Evolutionary conservation across 148 eudicot genomes (phyloP), one percentile per base, ranked within the genome.

Genomic region (Arctostaphylos glauca): DNA sequence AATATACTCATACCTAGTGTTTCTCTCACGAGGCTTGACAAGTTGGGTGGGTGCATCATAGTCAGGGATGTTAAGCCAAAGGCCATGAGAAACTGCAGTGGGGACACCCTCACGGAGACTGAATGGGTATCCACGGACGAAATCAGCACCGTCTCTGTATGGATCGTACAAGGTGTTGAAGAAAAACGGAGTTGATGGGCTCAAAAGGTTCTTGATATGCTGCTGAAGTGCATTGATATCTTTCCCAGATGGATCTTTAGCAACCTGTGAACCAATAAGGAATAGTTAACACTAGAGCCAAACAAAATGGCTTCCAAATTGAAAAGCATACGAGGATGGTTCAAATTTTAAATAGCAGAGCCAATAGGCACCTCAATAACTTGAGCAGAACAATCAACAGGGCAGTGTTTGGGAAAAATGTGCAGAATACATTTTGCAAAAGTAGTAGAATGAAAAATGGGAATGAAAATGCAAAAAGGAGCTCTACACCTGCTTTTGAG

Each of bases 1-100:
- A 79, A 41, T 55, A 12, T 18, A 14, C 4, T 48, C 16, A 25
- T 83, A 92, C 97, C 97, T 90, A 2, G 91, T 94, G 94, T 94
- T 94, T 86, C 94, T 90, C 88, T 94, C 97, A 13, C 70, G 94
- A 71, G 97, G 97, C 93, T 94, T 94, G 60, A 94, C 97, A 74
- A 94, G 95, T 79, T 94, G 97, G n/a, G 97, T 94, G 14, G 97
- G 97, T 4, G 97, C 97, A 89, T 94, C 97, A 68, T 94, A 92
- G 74, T 94, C 97, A 60, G 97, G 97, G 73, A 94, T 89, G 84
- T 94, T 92, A 74, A 93, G 87, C 97, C 97, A 93, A 6, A 93
- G 92, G 16, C 97, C 97, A 38, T 93, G 97, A 55, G 97, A 93
- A 55, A 93, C 95, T 21, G 95, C 97, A n/a, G 97, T 94, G 0